phyloP scores from a whole-genome alignment of 108 stramenopile species.

The Aurantiochytrium sp. region DNA sequence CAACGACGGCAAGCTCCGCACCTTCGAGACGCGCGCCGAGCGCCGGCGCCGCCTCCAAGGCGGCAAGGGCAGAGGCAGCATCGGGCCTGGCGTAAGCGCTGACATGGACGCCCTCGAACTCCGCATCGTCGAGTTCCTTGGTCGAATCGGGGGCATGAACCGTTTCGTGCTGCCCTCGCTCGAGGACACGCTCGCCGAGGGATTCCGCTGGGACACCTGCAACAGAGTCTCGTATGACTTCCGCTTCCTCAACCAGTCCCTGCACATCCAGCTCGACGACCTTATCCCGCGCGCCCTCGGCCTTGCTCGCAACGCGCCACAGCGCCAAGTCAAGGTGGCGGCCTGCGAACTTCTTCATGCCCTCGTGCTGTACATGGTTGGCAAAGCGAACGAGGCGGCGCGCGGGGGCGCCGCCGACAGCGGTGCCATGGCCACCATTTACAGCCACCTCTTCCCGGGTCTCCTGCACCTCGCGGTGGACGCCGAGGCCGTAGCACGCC shows the following conservation, averaged over 20 bases:
- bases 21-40: neutral
- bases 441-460: neutral
- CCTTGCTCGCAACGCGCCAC: neutral
- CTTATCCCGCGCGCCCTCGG: neutral
- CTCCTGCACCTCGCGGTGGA: conserved; percentile 24
- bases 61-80: neutral
- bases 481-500: neutral
- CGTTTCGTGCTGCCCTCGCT: conserved; percentile 11
- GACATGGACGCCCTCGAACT: neutral
- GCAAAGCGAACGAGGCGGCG: neutral
- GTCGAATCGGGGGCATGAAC: neutral
- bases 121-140: neutral
- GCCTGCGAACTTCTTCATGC: neutral
- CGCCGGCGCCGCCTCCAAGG: neutral
- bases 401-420: neutral
- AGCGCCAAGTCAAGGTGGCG: conserved; percentile 1
- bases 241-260: neutral
- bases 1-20: neutral
- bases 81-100: neutral
- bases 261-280: neutral
- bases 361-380: neutral
- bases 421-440: neutral
- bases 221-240: neutral
- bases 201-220: neutral
- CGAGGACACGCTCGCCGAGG: neutral